Base-by-base conservation (phyloP, 1,284 basidiomycete species). In the Leccinum glutinopallens region DNA sequence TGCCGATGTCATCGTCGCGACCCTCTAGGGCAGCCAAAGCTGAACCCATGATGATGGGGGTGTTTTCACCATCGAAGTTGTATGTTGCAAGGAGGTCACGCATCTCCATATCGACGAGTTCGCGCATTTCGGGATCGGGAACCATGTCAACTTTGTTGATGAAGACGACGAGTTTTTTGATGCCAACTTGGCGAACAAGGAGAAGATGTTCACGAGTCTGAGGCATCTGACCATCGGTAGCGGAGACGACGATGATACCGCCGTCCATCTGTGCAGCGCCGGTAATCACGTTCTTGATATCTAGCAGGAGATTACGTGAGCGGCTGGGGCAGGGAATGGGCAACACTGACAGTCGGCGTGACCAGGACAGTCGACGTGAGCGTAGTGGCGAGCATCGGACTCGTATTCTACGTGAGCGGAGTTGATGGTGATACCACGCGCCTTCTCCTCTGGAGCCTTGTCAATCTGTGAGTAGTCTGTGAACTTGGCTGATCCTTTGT, bases 51-150 rank as follows among this genome's bases (percentile, higher is more conserved):
- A 99, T 80, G 75, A 99, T 97, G 49, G 97, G 97, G 0, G 97
- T 98, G 74, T 91, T 87, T 79, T 99, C 97, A 66, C 97, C 97
- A 73, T 99, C 97, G 71, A 93, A 99, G 75, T 94, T 94, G 81
- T 96, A 96, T 33, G 90, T 91, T 32, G 88, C 82, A 58, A 99
- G 87, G n/a, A 99, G 84, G 76, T 99, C 97, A 65, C 97, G 91
- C 92, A 99, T 99, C 85, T 99, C 97, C 97, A 99, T 99, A 75
- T 99, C 97, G 68, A 99, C 97, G 65, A 99, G 91, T 83, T 98
- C 96, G 66, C 99, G 84, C 96, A 99, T 98, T 85, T 99, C 97
- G 37, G 90, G 87, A 85, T 99, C 97, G 69, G 93, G 88, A 66
- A 99, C 92, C 84, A 93, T 89, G 82, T 99, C 97, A 68, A 99